Evolutionary conservation across 2,329 filamentous ascomycete species (phyloP), one percentile per base, ranked within the genome.

Genomic region (Sporothrix variecibatus): DNA sequence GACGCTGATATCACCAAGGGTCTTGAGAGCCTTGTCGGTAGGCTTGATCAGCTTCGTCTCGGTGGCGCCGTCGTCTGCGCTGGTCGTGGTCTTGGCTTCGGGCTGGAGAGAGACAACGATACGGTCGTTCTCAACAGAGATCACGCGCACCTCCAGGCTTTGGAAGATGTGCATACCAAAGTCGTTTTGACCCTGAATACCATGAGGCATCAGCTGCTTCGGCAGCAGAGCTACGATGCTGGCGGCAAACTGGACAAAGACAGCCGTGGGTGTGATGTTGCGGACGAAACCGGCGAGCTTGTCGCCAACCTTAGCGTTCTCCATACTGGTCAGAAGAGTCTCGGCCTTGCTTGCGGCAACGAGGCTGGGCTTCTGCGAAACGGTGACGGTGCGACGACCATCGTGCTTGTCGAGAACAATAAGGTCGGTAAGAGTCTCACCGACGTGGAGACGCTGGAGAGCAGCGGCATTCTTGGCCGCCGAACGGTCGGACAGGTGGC

Each of bases 241-340:
- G 78, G 91, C 92, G 56, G 91, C 90, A 81, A 98, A 98, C 79
- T 97, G 92, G n/a, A 98, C 89, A 79, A 97, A 98, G 12, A 95
- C 87, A 60, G 93, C 94, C 9, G 92, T 93, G 1, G 89, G 84
- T 0, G 94, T 95, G 71, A 97, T 92, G 79, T 96, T 97, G 75
- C 92, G 91, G 34, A 99, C 90, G 78, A 95, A 97, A 6, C 95
- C 95, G 74, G 90, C 88, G 8, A 94, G 88, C 31, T 90, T 84
- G 46, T 89, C 86, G 40, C 93, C 93, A 76, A 92, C 87, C 76
- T 90, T 88, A 26, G 94, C 87, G 77, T 95, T 90, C 28, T 92
- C 90, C 73, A 96, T 92, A 60, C 83, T 88, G 23, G 87, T 87
- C n/a, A 97, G 86, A 15, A 98, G 86, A 72, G 87, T 89, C n/a